Percentiles rank a stretch among this genome's conserved stretches.
Conservation (phyloP, 768 basidiomycete species). For the Tulasnella sp. region DNA sequence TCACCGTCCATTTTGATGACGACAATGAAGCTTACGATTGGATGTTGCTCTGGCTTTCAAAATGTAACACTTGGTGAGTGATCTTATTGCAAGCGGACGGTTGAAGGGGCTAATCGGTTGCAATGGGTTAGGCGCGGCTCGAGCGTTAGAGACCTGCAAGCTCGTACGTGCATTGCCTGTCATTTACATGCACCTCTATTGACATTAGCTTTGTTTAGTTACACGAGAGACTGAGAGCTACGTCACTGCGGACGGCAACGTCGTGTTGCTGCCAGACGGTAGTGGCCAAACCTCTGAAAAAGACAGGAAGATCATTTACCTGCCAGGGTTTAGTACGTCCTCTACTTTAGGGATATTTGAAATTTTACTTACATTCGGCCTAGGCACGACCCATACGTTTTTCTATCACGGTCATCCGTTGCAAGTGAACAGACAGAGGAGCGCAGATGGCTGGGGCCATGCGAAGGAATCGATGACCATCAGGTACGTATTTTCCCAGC, state of each 20-base stretch:
- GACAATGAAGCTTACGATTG: conserved; percentile 46
- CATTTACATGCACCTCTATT: not conserved
- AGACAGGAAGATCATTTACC: conserved; percentile 70
- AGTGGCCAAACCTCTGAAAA: conserved; percentile 55
- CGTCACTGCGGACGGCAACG: conserved; percentile 34
- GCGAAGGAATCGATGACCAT: conserved; percentile 69
- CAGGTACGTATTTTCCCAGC: conserved; percentile 52
- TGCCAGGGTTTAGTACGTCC: conserved; percentile 64
- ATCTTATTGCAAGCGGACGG: no score
- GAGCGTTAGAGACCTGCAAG: not conserved
- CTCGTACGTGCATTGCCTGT: not conserved
- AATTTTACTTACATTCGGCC: not conserved
- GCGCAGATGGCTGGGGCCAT: conserved; percentile 67
- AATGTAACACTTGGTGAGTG: conserved; percentile 10
- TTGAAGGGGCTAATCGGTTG: not conserved
- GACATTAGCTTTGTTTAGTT: not conserved
- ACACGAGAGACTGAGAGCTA: conserved; percentile 16
- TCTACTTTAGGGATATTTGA: not conserved
- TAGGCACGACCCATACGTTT: conserved; percentile 84
- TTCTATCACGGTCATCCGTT: conserved; percentile 86
- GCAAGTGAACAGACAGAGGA: conserved; percentile 69
- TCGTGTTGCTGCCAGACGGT: conserved; percentile 22
- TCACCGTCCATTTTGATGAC: conserved; percentile 87
- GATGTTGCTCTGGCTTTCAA: conserved; percentile 32
- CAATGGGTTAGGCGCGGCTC: not conserved